Evolutionary conservation across 495 filamentous ascomycete genomes (phyloP), one percentile per base, ranked within the genome.

Genomic region (Trichoderma virens): DNA sequence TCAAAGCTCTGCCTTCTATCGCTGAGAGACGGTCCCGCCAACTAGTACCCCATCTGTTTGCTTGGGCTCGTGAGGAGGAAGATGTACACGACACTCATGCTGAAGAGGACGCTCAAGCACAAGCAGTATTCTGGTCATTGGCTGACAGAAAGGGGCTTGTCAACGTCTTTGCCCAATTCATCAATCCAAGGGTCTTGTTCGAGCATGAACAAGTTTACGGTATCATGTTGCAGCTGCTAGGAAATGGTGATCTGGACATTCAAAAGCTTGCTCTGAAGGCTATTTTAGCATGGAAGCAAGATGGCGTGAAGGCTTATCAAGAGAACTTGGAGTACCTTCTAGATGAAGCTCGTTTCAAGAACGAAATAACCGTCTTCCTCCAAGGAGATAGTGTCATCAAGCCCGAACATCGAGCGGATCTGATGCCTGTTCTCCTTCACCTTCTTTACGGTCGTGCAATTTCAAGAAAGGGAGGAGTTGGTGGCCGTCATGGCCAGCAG

Each of bases 361-460:
- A 98, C 69, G 92, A 97, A 74, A 83, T 98, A 16, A 84, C 91
- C 0, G 85, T 92, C 2, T 88, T 98, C 63, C 85, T 98, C 60
- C 90, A 92, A 69, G 89, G 92, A 9, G 87, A 92, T 62, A 90
- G 87, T 66, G 75, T 85, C 63, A 87, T 97, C 59, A 86, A 88
- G 70, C 76, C 84, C 23, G 84, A 90, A 59, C 90, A 98, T 71
- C 85, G 86, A 5, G 66, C 70, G 23, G 83, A 84, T 27, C 71
- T 96, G 18, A 88, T 96, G 79, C 93, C 94, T 2, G 83, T 99
- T 16, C 80, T 98, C 61, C 82, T 99, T 28, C 83, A 92, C 61
- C 73, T 99, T 34, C 81, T 99, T 5, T 99, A 97, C 69, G 94
- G 94, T 32, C 88, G 89, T 64, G 86, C 90, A 66, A 89, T 97